A percentile compares a stretch with the other conserved stretches of the same genome.
Evolutionary conservation across 352 stramenopile genomes (phyloP).

Genomic region (Phytophthora capsici): DNA sequence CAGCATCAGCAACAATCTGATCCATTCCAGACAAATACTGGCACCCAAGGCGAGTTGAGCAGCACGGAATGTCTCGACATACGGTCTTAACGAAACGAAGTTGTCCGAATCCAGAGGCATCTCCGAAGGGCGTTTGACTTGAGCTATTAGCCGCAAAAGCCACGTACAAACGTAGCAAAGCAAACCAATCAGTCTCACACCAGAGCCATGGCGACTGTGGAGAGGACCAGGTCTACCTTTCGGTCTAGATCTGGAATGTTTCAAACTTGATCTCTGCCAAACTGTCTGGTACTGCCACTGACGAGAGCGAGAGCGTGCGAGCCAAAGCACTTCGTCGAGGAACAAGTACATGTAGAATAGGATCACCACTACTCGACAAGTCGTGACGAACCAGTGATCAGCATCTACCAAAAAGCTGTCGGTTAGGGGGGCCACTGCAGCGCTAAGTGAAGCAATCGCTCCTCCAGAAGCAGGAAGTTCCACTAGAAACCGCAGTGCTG

Average conservation of each 20-base stretch:
- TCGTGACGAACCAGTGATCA: conserved; percentile 33
- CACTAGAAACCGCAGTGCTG: conserved; percentile 51
- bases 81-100: conserved; percentile 47
- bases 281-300: conserved; percentile 31
- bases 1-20: conserved; percentile 51
- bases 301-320: conserved; percentile 25
- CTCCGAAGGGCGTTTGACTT: conserved; percentile 42
- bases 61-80: conserved; percentile 43
- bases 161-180: conserved; percentile 50
- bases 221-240: conserved; percentile 16
- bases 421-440: conserved; percentile 42
- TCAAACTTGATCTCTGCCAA: conserved; percentile 22
- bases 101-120: conserved; percentile 41
- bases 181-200: conserved; percentile 39
- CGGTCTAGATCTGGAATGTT: neutral
- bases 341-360: conserved; percentile 59
- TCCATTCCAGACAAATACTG: conserved; percentile 53
- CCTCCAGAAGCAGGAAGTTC: conserved; percentile 54
- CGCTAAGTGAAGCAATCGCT: conserved; percentile 33
- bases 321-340: conserved; percentile 44
- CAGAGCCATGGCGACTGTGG: conserved; percentile 36
- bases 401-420: conserved; percentile 47
- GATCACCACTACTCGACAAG: conserved; percentile 40
- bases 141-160: conserved; percentile 46
- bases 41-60: conserved; percentile 43